A percentile compares a stretch with the other conserved stretches of the same genome.
These are phyloP conservation scores for Barnettozyma siamensis DNA, from an alignment of 805 yeast species.

Conservation along the genomic window DNA sequence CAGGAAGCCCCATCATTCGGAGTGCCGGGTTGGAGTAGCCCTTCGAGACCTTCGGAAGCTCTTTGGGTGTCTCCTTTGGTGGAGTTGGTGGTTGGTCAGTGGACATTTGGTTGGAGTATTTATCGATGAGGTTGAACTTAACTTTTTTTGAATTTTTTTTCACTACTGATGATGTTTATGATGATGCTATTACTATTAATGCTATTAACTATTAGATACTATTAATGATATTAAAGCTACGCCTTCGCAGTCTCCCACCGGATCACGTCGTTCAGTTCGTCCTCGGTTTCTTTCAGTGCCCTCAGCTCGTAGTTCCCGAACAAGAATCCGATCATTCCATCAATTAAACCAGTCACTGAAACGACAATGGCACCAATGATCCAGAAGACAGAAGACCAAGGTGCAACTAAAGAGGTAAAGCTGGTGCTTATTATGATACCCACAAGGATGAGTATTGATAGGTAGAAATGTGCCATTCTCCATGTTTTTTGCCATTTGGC, in stretches of 20 bases:
- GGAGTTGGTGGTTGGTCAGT: too few species aligned
- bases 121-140: too few species aligned
- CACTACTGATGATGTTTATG: too few species aligned
- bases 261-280: too few species aligned
- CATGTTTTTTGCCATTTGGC: slow-evolving; percentile 54
- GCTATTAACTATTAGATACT: too few species aligned
- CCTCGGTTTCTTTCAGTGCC: slow-evolving; percentile 69
- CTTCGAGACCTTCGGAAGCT: too few species aligned
- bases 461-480: slow-evolving; percentile 59
- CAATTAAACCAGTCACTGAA: slow-evolving; percentile 59
- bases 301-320: slow-evolving; percentile 80
- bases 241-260: too few species aligned
- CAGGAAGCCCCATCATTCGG: slow-evolving; percentile 76
- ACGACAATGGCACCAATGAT: slow-evolving; percentile 49
- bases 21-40: slow-evolving; percentile 73
- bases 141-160: too few species aligned
- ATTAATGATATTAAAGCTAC: too few species aligned
- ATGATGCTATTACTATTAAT: too few species aligned
- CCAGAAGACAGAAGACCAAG: slow-evolving; percentile 67
- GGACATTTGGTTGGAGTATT: too few species aligned
- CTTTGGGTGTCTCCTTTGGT: too few species aligned
- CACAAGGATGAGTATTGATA: slow-evolving; percentile 46
- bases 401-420: slow-evolving; percentile 48
- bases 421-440: slow-evolving; percentile 50
- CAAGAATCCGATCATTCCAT: slow-evolving; percentile 71